Conservation (phyloP, 1,284 basidiomycete genomes). For the Ceratobasidium sp. region DNA sequence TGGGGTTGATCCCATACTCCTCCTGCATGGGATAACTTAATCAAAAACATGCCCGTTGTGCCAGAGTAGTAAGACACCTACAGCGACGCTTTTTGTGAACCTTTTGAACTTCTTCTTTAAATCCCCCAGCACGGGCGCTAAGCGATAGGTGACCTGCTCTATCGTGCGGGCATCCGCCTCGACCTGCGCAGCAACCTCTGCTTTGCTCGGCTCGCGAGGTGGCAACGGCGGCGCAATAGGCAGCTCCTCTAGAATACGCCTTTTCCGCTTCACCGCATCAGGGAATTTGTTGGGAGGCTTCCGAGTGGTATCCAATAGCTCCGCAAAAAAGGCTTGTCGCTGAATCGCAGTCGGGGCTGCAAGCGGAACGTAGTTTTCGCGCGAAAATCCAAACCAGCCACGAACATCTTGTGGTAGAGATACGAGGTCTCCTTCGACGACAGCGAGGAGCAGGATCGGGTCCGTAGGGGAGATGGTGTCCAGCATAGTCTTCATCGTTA, state of each 20-base stretch:
- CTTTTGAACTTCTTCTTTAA: slow-evolving; percentile 94
- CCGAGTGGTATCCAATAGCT: slow-evolving; percentile 72
- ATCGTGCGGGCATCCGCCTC: slow-evolving; percentile 84
- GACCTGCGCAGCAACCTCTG: slow-evolving; percentile 84
- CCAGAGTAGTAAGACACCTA: slow-evolving; percentile 56
- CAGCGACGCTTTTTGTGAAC: slow-evolving; percentile 85
- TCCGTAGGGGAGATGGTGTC: slow-evolving; percentile 91
- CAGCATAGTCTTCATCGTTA: slow-evolving; percentile 89
- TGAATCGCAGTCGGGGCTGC: slow-evolving; percentile 63
- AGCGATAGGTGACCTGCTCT: slow-evolving; percentile 85
- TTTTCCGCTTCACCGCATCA: slow-evolving; percentile 86
- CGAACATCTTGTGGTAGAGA: slow-evolving; percentile 85
- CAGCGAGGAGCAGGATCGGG: slow-evolving; percentile 88
- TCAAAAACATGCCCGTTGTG: slow-evolving; percentile 33
- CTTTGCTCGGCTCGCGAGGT: slow-evolving; percentile 82
- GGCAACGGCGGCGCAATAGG: slow-evolving; percentile 91
- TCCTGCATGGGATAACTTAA: slow-evolving; percentile 61
- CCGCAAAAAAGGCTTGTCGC: slow-evolving; percentile 81
- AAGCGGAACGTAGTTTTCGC: slow-evolving; percentile 80
- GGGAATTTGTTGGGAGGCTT: slow-evolving; percentile 90
- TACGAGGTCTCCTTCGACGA: slow-evolving; percentile 81
- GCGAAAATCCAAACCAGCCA: slow-evolving; percentile 87
- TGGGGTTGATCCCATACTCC: slow-evolving; percentile 71
- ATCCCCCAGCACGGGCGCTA: slow-evolving; percentile 88
- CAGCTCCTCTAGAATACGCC: slow-evolving; percentile 85